Percentiles rank a stretch among this genome's conserved stretches.
Evolutionary conservation across 2,329 filamentous ascomycete genomes (phyloP).

Genomic region (Macrophomina pseudophaseolina): DNA sequence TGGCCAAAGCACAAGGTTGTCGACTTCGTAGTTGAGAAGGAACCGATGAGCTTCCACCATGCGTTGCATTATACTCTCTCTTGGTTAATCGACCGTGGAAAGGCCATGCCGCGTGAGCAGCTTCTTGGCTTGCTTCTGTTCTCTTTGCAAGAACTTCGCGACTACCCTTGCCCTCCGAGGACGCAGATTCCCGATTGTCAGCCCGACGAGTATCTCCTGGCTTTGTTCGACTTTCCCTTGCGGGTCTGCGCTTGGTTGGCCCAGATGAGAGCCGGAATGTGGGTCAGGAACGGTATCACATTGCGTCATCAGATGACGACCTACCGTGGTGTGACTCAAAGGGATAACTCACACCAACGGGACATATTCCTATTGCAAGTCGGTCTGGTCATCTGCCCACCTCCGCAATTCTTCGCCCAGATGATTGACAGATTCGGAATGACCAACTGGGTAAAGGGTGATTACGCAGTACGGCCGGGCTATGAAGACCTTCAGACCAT

Average conservation of each 20-base stretch:
- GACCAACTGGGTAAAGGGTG: slow-evolving; percentile 82
- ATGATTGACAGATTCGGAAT: slow-evolving; percentile 92
- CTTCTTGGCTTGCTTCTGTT: slow-evolving; percentile 74
- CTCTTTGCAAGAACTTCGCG: slow-evolving; percentile 70
- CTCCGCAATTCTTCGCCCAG: slow-evolving; percentile 81
- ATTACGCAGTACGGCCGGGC: slow-evolving; percentile 72
- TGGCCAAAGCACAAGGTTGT: slow-evolving; percentile 64
- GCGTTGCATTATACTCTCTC: slow-evolving; percentile 94
- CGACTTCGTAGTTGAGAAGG: slow-evolving; percentile 84
- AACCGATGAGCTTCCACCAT: slow-evolving; percentile 96
- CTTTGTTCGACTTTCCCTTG: slow-evolving; percentile 89
- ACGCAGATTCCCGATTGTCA: slow-evolving; percentile 63
- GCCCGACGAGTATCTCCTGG: slow-evolving; percentile 80
- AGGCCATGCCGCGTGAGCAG: slow-evolving; percentile 70
- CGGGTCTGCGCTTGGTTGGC: slow-evolving; percentile 95
- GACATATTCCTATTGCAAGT: slow-evolving; percentile 95
- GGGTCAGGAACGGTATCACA: slow-evolving; percentile 97
- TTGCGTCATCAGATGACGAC: slow-evolving; percentile 93
- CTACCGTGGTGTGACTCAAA: slow-evolving; percentile 85
- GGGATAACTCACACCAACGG: slow-evolving; percentile 91
- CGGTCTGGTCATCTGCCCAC: slow-evolving; percentile 83
- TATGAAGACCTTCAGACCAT: slow-evolving; percentile 88
- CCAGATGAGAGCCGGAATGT: slow-evolving; percentile 98
- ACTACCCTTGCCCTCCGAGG: slow-evolving; percentile 65
- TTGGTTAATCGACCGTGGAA: slow-evolving; percentile 91